Percentiles rank a stretch among this genome's conserved stretches.
Conservation (phyloP, 441 rosid species). For the Jatropha multifida region DNA sequence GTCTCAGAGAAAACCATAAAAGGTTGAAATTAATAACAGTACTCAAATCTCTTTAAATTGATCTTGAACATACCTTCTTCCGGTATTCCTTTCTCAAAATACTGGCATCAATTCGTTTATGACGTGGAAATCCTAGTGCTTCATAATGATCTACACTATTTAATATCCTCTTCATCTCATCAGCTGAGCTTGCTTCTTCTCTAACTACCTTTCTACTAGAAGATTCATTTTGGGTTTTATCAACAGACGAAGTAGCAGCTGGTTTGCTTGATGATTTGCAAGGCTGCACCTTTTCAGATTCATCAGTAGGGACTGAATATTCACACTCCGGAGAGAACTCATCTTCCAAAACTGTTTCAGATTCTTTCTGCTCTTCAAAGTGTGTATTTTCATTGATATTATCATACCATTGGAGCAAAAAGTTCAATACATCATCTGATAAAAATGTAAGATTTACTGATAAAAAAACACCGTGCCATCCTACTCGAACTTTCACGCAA, state of each 20-base stretch:
- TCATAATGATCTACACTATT: slow-evolving; percentile 77
- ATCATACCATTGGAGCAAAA: slow-evolving; percentile 83
- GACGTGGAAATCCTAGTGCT: slow-evolving; percentile 78
- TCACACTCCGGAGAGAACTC: slow-evolving; percentile 63
- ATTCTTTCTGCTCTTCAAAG: slow-evolving; percentile 62
- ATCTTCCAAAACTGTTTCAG: slow-evolving; percentile 60
- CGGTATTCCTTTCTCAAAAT: slow-evolving; percentile 84
- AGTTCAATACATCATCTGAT: slow-evolving; percentile 76
- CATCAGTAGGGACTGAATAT: slow-evolving; percentile 51
- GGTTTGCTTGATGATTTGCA: slow-evolving; percentile 67
- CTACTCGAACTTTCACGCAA: slow-evolving; percentile 86
- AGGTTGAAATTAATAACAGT: neutral
- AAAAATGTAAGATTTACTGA: slow-evolving; percentile 88
- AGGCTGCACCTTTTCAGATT: slow-evolving; percentile 64
- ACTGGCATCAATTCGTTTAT: slow-evolving; percentile 57
- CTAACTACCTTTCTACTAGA: slow-evolving; percentile 44
- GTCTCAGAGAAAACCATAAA: neutral
- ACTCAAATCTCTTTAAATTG: slow-evolving; percentile 2
- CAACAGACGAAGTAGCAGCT: slow-evolving; percentile 48
- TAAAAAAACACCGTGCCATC: slow-evolving; percentile 91
- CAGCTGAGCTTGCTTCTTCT: slow-evolving; percentile 59
- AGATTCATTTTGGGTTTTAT: slow-evolving; percentile 46
- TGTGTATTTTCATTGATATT: slow-evolving; percentile 60
- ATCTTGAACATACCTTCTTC: slow-evolving; percentile 57
- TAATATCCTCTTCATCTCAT: slow-evolving; percentile 93